Base-by-base conservation (phyloP, 169 alveolate species). In the Besnoitia besnoiti region DNA sequence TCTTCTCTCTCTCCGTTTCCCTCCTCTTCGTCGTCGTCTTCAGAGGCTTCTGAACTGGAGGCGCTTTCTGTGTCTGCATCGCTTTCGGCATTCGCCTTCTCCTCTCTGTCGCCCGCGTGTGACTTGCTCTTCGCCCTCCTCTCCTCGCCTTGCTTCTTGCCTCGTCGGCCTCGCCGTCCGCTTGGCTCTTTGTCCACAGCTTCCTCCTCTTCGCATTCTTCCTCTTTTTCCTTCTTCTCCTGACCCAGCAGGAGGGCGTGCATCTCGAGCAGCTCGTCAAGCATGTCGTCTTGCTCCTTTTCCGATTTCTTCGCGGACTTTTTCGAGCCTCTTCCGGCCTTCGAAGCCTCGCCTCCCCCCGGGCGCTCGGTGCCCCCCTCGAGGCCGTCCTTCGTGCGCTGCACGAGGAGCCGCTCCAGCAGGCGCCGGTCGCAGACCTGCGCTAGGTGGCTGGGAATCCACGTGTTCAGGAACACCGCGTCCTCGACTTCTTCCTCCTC, bases 381-480 rank as follows among this genome's bases (percentile, higher is more conserved):
- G 39, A 67, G 39, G 19, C 39, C 10, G 62, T 14, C 19, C 10
- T 50, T 19, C 19, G 62, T 10, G n/a, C n/a, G n/a, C n/a, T 67
- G 80, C 21, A 10, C 27, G 19, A 42, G 87, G 14, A 77, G 1
- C 59, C 91, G 93, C 92, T 96, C 97, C 47, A 96, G 93, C 12
- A 95, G 94, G 46, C 92, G 93, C 42, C 96, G 85, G 75, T 96
- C 97, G 49, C 90, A 59, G 21, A 96, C 94, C 85, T 96, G 97
- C 59, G 95, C 92, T 73, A 96, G 94, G 85, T 94, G 90, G 33
- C 96, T 85, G 51, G 98, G 98, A 47, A 94, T 94, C 97, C 97
- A 96, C 4, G 96, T 95, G 39, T 94, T 84, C 85, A 96, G 85
- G 73, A 96, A 96, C n/a, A 95, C 91, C 44, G 90, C 95, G 85